A percentile compares a stretch with the other conserved stretches of the same genome.
phyloP scores from a whole-genome alignment of 305 asterid genomes.

The Fraxinus xanthoxyloides region DNA sequence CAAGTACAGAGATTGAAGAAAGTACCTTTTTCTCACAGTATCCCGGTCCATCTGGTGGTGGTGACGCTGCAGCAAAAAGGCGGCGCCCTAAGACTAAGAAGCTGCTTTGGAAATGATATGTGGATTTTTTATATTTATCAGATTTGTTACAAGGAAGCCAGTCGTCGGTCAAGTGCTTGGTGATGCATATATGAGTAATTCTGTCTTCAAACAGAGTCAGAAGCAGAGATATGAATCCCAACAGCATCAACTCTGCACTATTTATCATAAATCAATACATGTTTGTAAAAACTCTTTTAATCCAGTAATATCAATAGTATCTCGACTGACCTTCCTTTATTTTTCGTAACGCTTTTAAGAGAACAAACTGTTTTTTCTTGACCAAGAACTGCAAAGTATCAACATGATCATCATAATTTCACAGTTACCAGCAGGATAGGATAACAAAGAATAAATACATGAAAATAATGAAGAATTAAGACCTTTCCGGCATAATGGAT shows the following conservation, averaged over 20 bases:
- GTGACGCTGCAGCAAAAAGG: constrained; percentile 40
- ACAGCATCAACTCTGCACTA: constrained; percentile 64
- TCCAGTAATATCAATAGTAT: background rate
- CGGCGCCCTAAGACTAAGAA: constrained; percentile 33
- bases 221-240: constrained; percentile 73
- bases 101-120: constrained; percentile 30
- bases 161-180: constrained; percentile 32
- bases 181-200: constrained; percentile 47
- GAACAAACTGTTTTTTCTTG: constrained; percentile 53
- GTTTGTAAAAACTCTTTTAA: background rate
- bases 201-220: constrained; percentile 43
- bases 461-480: background rate
- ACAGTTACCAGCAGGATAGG: constrained; percentile 23
- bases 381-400: constrained; percentile 36
- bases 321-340: constrained; percentile 56
- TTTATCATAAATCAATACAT: background rate
- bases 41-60: constrained; percentile 22
- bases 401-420: background rate
- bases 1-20: background rate
- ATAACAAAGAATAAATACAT: background rate
- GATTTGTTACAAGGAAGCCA: constrained; percentile 57
- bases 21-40: constrained; percentile 45
- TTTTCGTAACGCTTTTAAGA: constrained; percentile 61
- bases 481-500: constrained; percentile 32
- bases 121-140: constrained; percentile 18